phyloP scores from a whole-genome alignment of 2,329 filamentous ascomycete genomes.

The Cladosporium cucumerinum region DNA sequence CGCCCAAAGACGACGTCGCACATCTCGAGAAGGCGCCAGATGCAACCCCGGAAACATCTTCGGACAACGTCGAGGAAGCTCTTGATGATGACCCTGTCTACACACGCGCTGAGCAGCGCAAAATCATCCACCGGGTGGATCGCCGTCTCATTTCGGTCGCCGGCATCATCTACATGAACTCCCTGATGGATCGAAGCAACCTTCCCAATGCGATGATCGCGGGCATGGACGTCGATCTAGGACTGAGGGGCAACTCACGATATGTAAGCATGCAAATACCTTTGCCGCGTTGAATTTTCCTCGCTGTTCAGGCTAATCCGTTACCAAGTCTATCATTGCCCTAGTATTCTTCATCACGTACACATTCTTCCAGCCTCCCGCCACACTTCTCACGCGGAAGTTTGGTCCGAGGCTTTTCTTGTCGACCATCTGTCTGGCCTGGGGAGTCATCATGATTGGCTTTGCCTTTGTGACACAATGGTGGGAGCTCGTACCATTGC shows the following conservation, averaged over 20 bases:
- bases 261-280: neutral
- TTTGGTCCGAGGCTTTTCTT: conserved; percentile 49
- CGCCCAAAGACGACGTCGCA: neutral
- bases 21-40: neutral
- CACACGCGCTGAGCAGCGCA: conserved; percentile 20
- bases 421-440: conserved; percentile 46
- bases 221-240: conserved; percentile 46
- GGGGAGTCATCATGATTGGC: conserved; percentile 55
- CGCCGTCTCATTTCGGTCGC: conserved; percentile 43
- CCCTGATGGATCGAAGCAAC: conserved; percentile 76
- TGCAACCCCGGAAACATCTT: neutral
- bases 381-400: conserved; percentile 65
- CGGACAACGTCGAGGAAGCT: neutral
- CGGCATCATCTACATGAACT: conserved; percentile 40
- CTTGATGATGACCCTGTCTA: conserved; percentile 2
- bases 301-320: neutral
- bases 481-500: conserved; percentile 51
- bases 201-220: conserved; percentile 70
- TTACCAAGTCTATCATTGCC: conserved; percentile 47
- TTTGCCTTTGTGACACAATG: conserved; percentile 61
- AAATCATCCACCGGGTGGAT: conserved; percentile 67
- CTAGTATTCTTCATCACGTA: conserved; percentile 74
- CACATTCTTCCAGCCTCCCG: conserved; percentile 67
- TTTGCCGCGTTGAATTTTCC: neutral
- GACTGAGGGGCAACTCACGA: neutral